Evolutionary conservation across 176 grass and related monocot genomes (phyloP), one percentile per base, ranked within the genome.

Genomic region (Raddia distichophylla): DNA sequence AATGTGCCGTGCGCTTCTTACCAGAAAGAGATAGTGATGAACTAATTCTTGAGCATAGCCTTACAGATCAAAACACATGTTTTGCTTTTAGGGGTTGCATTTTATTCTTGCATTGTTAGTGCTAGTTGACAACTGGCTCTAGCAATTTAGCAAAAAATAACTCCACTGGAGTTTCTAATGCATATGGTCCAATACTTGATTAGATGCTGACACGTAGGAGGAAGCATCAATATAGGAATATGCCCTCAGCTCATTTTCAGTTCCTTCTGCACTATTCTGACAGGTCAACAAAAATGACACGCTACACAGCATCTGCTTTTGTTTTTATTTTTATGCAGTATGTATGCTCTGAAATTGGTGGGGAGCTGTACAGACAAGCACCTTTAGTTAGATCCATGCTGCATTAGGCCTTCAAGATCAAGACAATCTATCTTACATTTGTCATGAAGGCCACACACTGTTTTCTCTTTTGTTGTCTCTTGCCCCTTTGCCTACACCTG

Each of bases 201-300:
- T 40, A 55, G 70, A 76, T 85, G 76, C 56, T 76, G 76, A 61
- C 87, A 85, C 70, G 69, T 63, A 75, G 62, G 45, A 80, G 75
- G 80, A 56, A 75, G 54, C 17, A 70, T 45, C 17, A 70, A 35
- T 64, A 7, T 53, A 56, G 76, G 87, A 89, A 89, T 85, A 89
- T 89, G 77, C 87, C 64, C 42, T 55, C 14, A 49, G 56, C 14
- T 0, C 50, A 52, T 69, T 75, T 53, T 45, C 61, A 55, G 69
- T 74, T 75, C 46, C 70, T 68, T 79, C 68, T 80, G 45, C 11
- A 75, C 64, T 64, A 55, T 68, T 74, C 7, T 62, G 47, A 15
- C 27, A 70, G 17, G 55, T 35, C 47, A 80, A 67, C 46, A 84
- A 85, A 89, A 89, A 85, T 70, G 48, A 76, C 33, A 64, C 20